A percentile compares a stretch with the other conserved stretches of the same genome.
These are phyloP conservation scores for Zymoseptoria pseudotritici DNA, from an alignment of 2,329 filamentous ascomycete species.

Conservation along the genomic window DNA sequence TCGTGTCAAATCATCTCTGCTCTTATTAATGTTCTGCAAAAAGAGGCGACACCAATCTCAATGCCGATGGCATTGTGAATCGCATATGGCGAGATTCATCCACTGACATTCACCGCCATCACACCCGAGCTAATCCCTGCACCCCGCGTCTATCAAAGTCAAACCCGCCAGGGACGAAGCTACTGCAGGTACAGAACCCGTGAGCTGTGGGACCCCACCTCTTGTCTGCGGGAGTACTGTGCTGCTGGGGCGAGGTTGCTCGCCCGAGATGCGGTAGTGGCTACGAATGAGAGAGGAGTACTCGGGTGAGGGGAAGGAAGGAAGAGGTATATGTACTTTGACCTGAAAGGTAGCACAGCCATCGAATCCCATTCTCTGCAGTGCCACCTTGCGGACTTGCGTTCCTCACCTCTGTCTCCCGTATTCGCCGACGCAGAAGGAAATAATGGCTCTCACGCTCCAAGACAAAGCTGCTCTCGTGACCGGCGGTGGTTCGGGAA, in stretches of 20 bases:
- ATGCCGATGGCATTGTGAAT: neutral
- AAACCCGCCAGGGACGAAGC: neutral
- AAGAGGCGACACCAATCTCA: neutral
- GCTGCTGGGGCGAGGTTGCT: too few species aligned
- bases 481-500: constrained; percentile 23
- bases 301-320: neutral
- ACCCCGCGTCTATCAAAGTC: neutral
- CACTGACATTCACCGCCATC: neutral
- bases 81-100: neutral
- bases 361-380: neutral
- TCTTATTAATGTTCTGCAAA: neutral
- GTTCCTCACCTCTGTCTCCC: neutral
- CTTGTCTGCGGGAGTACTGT: neutral
- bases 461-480: constrained; percentile 19
- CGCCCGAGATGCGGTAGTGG: neutral
- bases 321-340: neutral
- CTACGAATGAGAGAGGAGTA: neutral
- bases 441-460: constrained; percentile 9
- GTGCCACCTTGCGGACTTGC: neutral
- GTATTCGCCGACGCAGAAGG: neutral
- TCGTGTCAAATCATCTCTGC: neutral
- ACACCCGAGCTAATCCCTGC: neutral
- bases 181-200: neutral
- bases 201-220: neutral
- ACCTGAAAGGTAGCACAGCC: neutral